Conservation (phyloP, 805 yeast species). For the Yamadazyma nakazawae region DNA sequence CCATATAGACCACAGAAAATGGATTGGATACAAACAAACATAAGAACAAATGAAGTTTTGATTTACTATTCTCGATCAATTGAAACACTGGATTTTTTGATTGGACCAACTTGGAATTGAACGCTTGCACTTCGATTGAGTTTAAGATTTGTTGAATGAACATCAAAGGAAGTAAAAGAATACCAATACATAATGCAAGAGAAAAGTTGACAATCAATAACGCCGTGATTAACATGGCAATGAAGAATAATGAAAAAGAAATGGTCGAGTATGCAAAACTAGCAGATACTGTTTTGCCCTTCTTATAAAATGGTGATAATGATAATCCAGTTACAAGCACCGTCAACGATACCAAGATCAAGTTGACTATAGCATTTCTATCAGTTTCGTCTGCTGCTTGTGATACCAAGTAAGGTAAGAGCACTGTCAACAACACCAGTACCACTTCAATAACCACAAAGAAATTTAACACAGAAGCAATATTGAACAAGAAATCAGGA, state of each 20-base stretch:
- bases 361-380: conserved; percentile 13
- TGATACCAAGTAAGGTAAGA: conserved; percentile 23
- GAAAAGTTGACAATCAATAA: conserved; percentile 82
- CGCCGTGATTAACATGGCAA: conserved; percentile 69
- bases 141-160: conserved; percentile 43
- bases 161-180: conserved; percentile 73
- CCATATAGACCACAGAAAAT: conserved; percentile 26
- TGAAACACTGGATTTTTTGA: conserved; percentile 9
- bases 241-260: conserved; percentile 50
- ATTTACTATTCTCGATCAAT: conserved; percentile 8
- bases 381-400: conserved; percentile 9
- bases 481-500: conserved; percentile 17
- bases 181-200: conserved; percentile 67
- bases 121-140: conserved; percentile 9
- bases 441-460: conserved; percentile 27
- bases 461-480: conserved; percentile 22
- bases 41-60: conserved; percentile 26
- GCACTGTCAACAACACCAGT: conserved; percentile 22
- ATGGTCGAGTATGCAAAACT: conserved; percentile 24
- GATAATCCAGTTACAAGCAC: conserved; percentile 14
- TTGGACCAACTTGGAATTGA: conserved; percentile 1
- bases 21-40: conserved; percentile 53
- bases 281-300: conserved; percentile 16
- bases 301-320: conserved; percentile 14
- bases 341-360: conserved; percentile 18